phyloP scores from a whole-genome alignment of 495 filamentous ascomycete genomes.

The Podospora sp. region DNA sequence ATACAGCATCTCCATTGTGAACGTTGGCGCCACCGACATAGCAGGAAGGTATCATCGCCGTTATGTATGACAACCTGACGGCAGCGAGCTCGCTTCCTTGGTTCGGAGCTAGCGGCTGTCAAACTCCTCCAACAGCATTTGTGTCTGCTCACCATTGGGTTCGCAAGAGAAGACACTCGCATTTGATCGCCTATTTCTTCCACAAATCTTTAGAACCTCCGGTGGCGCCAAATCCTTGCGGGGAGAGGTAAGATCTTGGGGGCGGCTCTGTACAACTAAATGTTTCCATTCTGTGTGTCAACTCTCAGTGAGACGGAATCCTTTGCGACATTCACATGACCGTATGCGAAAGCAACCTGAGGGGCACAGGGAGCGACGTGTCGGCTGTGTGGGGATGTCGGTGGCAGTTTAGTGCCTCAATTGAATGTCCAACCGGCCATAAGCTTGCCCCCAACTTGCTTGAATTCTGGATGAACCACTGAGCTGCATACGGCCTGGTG shows the following conservation, averaged over 20 bases:
- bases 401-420: neutral
- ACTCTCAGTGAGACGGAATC: neutral
- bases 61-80: no score
- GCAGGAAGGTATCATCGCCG: no score
- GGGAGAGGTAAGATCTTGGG: neutral
- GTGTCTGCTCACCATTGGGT: neutral
- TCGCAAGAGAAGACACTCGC: neutral
- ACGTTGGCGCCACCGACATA: neutral
- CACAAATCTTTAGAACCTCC: neutral
- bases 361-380: neutral
- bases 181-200: neutral
- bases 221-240: neutral
- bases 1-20: neutral
- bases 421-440: neutral
- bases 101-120: neutral
- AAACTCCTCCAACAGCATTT: neutral
- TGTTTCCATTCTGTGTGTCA: neutral
- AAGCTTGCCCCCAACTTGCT: neutral
- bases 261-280: neutral
- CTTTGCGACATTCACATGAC: neutral
- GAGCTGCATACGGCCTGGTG: neutral
- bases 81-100: no score
- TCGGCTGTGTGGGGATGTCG: neutral
- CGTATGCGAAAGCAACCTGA: neutral
- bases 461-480: neutral